A percentile compares a stretch with the other conserved stretches of the same genome.
These are phyloP conservation scores for Baudoinia panamericana DNA, from an alignment of 495 filamentous ascomycete species.

Conservation along the genomic window DNA sequence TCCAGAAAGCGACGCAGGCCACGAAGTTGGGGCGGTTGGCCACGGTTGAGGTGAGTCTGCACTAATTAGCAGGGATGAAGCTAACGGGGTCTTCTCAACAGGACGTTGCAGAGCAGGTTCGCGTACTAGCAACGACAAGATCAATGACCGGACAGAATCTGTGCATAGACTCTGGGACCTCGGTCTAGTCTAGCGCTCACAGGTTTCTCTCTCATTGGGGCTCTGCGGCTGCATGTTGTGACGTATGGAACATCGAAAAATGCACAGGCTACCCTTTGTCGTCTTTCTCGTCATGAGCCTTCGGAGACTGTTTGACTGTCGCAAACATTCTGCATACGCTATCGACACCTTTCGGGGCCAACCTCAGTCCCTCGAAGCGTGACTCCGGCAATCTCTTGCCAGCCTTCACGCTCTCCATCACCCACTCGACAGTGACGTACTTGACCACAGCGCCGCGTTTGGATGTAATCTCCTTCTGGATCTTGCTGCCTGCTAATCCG, in stretches of 20 bases:
- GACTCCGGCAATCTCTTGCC: conserved; percentile 63
- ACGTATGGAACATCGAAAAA: too few species aligned
- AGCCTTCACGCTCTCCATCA: conserved; percentile 63
- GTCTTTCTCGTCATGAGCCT: too few species aligned
- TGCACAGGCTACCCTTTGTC: too few species aligned
- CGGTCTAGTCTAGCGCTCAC: too few species aligned
- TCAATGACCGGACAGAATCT: conserved; percentile 31
- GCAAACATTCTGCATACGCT: conserved; percentile 46
- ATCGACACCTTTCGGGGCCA: conserved; percentile 47
- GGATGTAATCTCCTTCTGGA: conserved; percentile 66
- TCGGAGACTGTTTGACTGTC: too few species aligned
- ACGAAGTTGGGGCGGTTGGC: conserved; percentile 40
- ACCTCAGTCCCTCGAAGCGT: conserved; percentile 47
- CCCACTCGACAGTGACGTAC: conserved; percentile 75
- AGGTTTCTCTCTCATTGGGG: too few species aligned
- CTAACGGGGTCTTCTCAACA: conserved; percentile 4
- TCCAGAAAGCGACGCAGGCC: conserved; percentile 31
- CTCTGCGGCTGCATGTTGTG: too few species aligned
- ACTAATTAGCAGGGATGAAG: neutral
- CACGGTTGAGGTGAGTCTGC: conserved; percentile 34
- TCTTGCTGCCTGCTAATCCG: conserved; percentile 64
- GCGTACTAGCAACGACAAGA: conserved; percentile 24
- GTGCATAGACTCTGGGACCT: conserved; percentile 25
- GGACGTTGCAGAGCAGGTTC: conserved; percentile 29
- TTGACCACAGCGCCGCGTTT: conserved; percentile 48